phyloP scores from a whole-genome alignment of 192 early-diverging fungal species.

The Backusella tuberculispora region DNA sequence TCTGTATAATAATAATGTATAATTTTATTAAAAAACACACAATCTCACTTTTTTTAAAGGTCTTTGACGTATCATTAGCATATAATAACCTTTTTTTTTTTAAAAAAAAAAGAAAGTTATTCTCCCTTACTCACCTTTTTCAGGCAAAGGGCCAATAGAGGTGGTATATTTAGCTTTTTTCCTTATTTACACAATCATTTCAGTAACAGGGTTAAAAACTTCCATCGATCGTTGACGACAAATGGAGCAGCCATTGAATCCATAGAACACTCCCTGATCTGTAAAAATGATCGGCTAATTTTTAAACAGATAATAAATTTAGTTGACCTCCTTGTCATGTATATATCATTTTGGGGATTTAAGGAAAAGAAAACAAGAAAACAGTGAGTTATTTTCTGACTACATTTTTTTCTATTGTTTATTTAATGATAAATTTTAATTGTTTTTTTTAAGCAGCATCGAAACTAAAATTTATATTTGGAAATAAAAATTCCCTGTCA shows the following conservation, averaged over 20 bases:
- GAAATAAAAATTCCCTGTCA: too few species aligned
- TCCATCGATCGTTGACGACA: conserved; percentile 1
- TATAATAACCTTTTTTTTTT: not conserved
- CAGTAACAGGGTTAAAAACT: not conserved
- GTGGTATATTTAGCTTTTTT: not conserved
- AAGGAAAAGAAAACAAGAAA: too few species aligned
- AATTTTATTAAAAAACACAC: too few species aligned
- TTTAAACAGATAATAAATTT: not conserved
- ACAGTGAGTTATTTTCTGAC: not conserved
- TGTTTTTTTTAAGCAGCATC: too few species aligned
- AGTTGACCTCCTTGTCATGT: not conserved
- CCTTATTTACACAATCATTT: not conserved
- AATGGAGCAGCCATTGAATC: not conserved
- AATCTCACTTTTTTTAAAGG: not conserved
- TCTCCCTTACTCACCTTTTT: not conserved
- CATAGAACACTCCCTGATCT: not conserved
- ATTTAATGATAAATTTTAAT: not conserved
- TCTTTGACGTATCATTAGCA: not conserved
- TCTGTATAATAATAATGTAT: too few species aligned
- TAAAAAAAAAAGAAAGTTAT: not conserved
- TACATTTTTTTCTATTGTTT: not conserved
- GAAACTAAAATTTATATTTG: too few species aligned
- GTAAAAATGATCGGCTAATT: conserved; percentile 4
- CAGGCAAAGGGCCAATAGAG: not conserved
- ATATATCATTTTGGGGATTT: not conserved